Base-by-base conservation (phyloP, 2,329 filamentous ascomycete genomes). In the Aspergillus sp. region DNA sequence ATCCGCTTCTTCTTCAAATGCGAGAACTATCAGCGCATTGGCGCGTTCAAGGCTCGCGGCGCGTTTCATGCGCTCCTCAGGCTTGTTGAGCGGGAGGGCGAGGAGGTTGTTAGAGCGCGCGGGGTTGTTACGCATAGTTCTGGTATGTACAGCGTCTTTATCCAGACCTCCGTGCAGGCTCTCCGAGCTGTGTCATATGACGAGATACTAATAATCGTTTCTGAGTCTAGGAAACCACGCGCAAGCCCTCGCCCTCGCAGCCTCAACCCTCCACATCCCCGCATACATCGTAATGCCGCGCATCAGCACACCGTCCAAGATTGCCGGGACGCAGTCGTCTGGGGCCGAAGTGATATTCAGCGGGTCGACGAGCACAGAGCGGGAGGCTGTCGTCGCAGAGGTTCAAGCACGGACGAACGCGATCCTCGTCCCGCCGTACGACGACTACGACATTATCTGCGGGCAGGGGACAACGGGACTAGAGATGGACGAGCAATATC, bases 101-200 rank as follows among this genome's bases (percentile, higher is more conserved):
- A 86, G 78, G 82, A 89, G 43, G 85, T 86, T 65, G 83, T 90
- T 0, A 78, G 79, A 68, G 80, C 80, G 71, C 87, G 82, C 72
- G 93, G 93, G 0, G 93, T 97, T 7, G 88, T 93, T 11, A 97
- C 94, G 68, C 93, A 97, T 80, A 95, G 91, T 75, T 93, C 89
- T 74, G 93, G 92, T 94, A 79, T 54, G 69, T 76, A 17, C 46
- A 45, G 15, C 17, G 38, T 38, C 31, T 38, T 7, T 11, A 19
- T 11, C 15, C 15, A 3, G 9, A 11, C 6, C 31, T 38, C 7
- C 8, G 31, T 38, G 3, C 8, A 3, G 9, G 31, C 31, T 38
- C 6, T 19, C 19, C 19, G 19, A 19, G 19, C 19, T 19, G 19
- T 19, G 19, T 19, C 19, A 19, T 19, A 19, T 19, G 19, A 19